These are phyloP conservation scores for Yamadazyma kitorensis DNA, from an alignment of 805 yeast species.

Conservation along the genomic window DNA sequence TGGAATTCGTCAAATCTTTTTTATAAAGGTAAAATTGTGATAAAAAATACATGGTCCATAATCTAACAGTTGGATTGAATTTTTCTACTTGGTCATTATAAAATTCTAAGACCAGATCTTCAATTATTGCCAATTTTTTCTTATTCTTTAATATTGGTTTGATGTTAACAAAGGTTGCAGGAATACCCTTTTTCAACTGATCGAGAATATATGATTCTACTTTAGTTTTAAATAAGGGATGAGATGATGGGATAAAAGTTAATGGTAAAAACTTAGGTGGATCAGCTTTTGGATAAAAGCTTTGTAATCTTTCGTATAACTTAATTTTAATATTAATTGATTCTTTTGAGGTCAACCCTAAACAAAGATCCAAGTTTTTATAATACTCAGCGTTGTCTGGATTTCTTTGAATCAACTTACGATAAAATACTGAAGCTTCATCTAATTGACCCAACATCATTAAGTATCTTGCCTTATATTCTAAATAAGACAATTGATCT, in stretches of 20 bases:
- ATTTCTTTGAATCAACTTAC: slow-evolving; percentile 74
- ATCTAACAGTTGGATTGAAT: slow-evolving; percentile 44
- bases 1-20: slow-evolving; percentile 54
- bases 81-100: slow-evolving; percentile 25
- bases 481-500: slow-evolving; percentile 62
- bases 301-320: slow-evolving; percentile 62
- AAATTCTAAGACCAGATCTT: slow-evolving; percentile 52
- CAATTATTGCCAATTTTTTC: slow-evolving; percentile 42
- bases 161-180: slow-evolving; percentile 83
- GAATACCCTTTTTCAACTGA: slow-evolving; percentile 78
- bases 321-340: slow-evolving; percentile 50
- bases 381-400: slow-evolving; percentile 78
- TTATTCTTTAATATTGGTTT: slow-evolving; percentile 68
- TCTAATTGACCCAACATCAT: slow-evolving; percentile 52
- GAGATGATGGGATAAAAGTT: slow-evolving; percentile 58
- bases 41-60: slow-evolving; percentile 76
- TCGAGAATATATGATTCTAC: slow-evolving; percentile 53
- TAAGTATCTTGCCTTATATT: slow-evolving; percentile 63
- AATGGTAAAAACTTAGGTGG: slow-evolving; percentile 78
- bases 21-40: slow-evolving; percentile 71
- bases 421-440: slow-evolving; percentile 68
- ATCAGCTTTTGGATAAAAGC: slow-evolving; percentile 80
- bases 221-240: slow-evolving; percentile 44
- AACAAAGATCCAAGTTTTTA: slow-evolving; percentile 58
- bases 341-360: slow-evolving; percentile 46